Evolutionary conservation across 164 flowering plant species (phyloP).

Genomic region (Aristolochia californica): DNA sequence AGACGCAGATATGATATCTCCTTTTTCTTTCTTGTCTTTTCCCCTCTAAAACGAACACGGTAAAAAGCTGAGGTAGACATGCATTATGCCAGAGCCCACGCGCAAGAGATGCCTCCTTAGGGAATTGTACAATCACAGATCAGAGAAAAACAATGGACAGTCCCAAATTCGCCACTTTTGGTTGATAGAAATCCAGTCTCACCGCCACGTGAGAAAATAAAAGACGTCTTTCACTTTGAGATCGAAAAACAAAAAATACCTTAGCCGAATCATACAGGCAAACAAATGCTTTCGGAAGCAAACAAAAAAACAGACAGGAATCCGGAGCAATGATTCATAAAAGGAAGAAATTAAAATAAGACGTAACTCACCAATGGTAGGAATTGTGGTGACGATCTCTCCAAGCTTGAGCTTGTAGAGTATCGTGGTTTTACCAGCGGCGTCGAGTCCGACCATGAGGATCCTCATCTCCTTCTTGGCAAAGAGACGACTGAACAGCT

Average conservation of each 20-base stretch:
- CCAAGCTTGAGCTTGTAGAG: constrained; percentile 19
- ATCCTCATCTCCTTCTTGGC: constrained; percentile 21
- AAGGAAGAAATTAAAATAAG: not conserved
- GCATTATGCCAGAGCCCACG: not conserved
- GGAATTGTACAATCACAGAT: no score
- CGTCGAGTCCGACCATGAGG: constrained; percentile 18
- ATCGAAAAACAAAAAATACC: not conserved
- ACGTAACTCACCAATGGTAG: constrained; percentile 10
- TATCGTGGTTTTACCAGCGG: constrained; percentile 19
- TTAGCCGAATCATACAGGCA: no score
- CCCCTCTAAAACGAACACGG: not conserved
- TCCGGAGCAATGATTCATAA: not conserved
- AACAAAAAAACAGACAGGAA: not conserved
- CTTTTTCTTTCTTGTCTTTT: not conserved
- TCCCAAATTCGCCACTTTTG: constrained; percentile 39
- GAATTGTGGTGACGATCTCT: constrained; percentile 16
- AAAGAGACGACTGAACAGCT: constrained; percentile 14
- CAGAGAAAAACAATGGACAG: not conserved
- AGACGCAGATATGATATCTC: no score
- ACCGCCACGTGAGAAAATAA: constrained; percentile 61
- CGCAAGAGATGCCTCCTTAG: not conserved
- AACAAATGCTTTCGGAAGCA: no score
- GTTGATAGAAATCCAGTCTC: constrained; percentile 63
- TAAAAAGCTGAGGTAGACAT: not conserved
- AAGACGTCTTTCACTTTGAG: constrained; percentile 16